Evolutionary conservation across 2,329 filamentous ascomycete species (phyloP).

Genomic region (Fusarium staphyleae): DNA sequence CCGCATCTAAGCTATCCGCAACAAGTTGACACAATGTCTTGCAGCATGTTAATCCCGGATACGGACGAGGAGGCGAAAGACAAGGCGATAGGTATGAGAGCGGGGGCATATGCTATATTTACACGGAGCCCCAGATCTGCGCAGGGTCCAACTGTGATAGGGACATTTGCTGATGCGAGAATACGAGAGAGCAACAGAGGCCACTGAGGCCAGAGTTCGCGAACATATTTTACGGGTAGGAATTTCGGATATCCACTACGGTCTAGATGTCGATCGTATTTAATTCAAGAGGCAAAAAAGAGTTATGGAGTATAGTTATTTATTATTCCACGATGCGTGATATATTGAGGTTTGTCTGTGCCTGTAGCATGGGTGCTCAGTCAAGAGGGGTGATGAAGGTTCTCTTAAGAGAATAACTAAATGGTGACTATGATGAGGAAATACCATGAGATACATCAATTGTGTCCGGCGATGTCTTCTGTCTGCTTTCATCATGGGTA

Average conservation of each 20-base stretch:
- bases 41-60: conserved; percentile 2
- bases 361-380: too few species aligned
- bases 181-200: conserved; percentile 28
- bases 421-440: too few species aligned
- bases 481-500: conserved; percentile 1
- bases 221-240: conserved; percentile 4
- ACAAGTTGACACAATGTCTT: conserved; percentile 1
- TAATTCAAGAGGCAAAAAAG: neutral
- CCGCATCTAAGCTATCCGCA: neutral
- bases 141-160: conserved; percentile 16
- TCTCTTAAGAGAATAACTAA: too few species aligned
- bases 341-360: neutral
- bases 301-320: neutral
- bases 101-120: conserved; percentile 30
- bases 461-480: conserved; percentile 4
- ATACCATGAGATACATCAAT: conserved; percentile 10
- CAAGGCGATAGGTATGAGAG: neutral
- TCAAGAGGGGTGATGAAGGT: too few species aligned
- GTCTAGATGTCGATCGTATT: conserved; percentile 15
- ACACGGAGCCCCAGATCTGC: conserved; percentile 13
- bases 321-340: neutral
- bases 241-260: neutral
- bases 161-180: conserved; percentile 16
- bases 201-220: conserved; percentile 3
- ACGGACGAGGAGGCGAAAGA: neutral